Percentiles rank a stretch among this genome's conserved stretches.
phyloP scores from a whole-genome alignment of 2,329 filamentous ascomycete species.

The Sclerotinia sclerotiorum region DNA sequence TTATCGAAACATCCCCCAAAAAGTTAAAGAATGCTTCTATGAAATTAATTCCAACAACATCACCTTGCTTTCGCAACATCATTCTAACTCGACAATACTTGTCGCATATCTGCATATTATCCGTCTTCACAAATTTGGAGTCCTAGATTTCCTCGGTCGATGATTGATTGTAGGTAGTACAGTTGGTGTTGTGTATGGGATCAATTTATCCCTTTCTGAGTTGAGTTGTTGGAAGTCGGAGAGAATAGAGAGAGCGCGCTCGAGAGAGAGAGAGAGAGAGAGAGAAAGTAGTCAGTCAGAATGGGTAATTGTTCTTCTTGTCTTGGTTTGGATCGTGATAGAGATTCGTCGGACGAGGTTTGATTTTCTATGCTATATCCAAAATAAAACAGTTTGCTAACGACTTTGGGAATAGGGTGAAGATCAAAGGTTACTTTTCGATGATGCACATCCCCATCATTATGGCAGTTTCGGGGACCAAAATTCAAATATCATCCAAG shows the following conservation, averaged over 20 bases:
- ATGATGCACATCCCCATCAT: slow-evolving; percentile 57
- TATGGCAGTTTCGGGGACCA: slow-evolving; percentile 65
- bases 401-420: slow-evolving; percentile 35
- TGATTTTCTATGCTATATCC: slow-evolving; percentile 29
- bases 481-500: slow-evolving; percentile 50
- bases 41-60: slow-evolving; percentile 1
- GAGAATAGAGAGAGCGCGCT: slow-evolving; percentile 6
- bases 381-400: not conserved
- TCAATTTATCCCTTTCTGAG: slow-evolving; percentile 1
- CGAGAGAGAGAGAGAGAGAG: slow-evolving; percentile 20
- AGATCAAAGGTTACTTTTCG: slow-evolving; percentile 56
- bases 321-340: slow-evolving; percentile 51
- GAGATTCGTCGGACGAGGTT: slow-evolving; percentile 57
- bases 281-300: slow-evolving; percentile 19
- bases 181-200: slow-evolving; percentile 17
- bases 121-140: not conserved
- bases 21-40: slow-evolving; percentile 5
- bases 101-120: slow-evolving; percentile 13
- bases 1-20: slow-evolving; percentile 14
- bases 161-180: slow-evolving; percentile 22
- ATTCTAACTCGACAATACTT: not conserved
- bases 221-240: slow-evolving; percentile 13
- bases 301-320: slow-evolving; percentile 66
- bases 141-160: not conserved
- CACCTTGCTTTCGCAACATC: slow-evolving; percentile 15